Percentiles rank a stretch among this genome's conserved stretches.
phyloP scores from a whole-genome alignment of 192 early-diverging fungal species.

The Spizellomyces punctatus region DNA sequence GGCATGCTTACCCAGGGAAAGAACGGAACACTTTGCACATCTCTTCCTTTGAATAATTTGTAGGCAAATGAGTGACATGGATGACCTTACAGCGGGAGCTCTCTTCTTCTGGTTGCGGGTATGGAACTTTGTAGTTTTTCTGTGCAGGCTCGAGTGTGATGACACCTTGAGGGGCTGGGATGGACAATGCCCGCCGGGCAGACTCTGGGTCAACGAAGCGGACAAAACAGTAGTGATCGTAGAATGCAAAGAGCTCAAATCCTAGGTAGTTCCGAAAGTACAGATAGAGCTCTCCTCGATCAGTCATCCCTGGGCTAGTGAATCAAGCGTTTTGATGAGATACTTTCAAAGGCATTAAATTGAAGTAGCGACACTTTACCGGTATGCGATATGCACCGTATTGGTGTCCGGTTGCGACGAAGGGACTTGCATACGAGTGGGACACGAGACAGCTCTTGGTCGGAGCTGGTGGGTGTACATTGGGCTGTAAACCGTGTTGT shows the following conservation, averaged over 20 bases:
- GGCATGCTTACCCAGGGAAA: constrained; percentile 28
- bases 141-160: constrained; percentile 35
- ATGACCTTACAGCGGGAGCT: constrained; percentile 21
- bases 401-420: constrained; percentile 13
- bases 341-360: not conserved
- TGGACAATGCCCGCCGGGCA: constrained; percentile 17
- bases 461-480: constrained; percentile 7
- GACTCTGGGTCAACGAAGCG: constrained; percentile 21
- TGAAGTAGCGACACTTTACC: not conserved
- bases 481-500: too few species aligned
- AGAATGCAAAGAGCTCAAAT: constrained; percentile 41
- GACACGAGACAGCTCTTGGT: constrained; percentile 9
- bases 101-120: constrained; percentile 41
- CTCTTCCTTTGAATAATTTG: constrained; percentile 40
- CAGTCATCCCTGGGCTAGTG: constrained; percentile 29
- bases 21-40: constrained; percentile 35
- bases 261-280: constrained; percentile 36
- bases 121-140: constrained; percentile 34
- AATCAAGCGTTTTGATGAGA: not conserved
- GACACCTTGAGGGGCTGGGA: constrained; percentile 24
- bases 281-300: constrained; percentile 36
- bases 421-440: constrained; percentile 4
- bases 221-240: constrained; percentile 42
- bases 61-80: constrained; percentile 40
- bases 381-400: constrained; percentile 35